Evolutionary conservation across 192 early-diverging fungal genomes (phyloP), one percentile per base, ranked within the genome.

Genomic region (Rhizoclosmatium globosum): DNA sequence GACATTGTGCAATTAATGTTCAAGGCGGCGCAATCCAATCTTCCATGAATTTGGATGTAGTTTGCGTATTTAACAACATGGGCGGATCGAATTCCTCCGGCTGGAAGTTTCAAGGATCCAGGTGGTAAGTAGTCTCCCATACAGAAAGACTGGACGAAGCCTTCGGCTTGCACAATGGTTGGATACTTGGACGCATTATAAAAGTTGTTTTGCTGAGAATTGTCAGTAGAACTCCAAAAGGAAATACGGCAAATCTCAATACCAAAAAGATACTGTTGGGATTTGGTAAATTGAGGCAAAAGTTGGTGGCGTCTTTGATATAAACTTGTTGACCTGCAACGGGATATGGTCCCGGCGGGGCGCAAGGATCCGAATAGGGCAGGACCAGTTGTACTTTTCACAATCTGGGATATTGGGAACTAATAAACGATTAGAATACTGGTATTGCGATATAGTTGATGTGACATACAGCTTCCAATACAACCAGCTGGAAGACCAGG

Each of bases 281-380:
- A 60, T 82, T 64, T 15, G 81, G 81, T 42, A 82, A 56, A 64
- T 74, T 74, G 4, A 82, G 59, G 73, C 82, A 82, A 46, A 82
- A 82, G 73, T 82, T 82, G 45, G 39, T 62, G 2, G 15, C 19
- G 62, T 81, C 81, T 58, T 82, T 80, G 77, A 82, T 82, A 62
- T 81, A 82, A 44, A 82, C 78, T 59, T 82, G 81, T 61, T 82
- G 58, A 17, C 72, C 65, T 41, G 3, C 3, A 80, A 42, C 0
- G 78, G 82, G 70, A 68, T 68, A 7, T 4, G 15, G 66, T 21
- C 21, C 7, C 21, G 21, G 62, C 17, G 74, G 74, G 11, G 7
- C 21, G 62, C 71, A 80, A 39, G 64, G 62, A 66, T 82, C 82
- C 7, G 42, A 17, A 17, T 19, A 46, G 11, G 76, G 48, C 17